Evolutionary conservation across 2,329 filamentous ascomycete species (phyloP).

Genomic region (Dactylonectria macrodidyma): DNA sequence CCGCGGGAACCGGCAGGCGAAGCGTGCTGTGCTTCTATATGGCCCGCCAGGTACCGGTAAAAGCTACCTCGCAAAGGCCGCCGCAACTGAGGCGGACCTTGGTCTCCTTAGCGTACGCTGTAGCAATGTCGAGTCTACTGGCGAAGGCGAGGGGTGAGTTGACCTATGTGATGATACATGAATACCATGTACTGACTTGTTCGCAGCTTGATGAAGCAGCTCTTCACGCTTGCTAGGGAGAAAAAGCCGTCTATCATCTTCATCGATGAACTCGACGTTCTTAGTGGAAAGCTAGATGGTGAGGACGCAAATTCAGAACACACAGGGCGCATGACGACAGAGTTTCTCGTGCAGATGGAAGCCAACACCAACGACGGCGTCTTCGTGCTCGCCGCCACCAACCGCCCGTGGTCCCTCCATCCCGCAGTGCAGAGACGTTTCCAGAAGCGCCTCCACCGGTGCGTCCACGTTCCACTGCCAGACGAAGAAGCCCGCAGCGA

Average conservation of each 20-base stretch:
- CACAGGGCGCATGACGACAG: conserved; percentile 24
- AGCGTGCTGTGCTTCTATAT: conserved; percentile 24
- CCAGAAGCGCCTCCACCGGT: conserved; percentile 30
- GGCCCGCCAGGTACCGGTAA: conserved; percentile 32
- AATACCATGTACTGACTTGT: background rate
- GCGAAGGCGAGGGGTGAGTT: conserved; percentile 28
- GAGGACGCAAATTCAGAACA: conserved; percentile 10
- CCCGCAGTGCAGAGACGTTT: conserved; percentile 28
- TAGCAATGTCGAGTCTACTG: conserved; percentile 26
- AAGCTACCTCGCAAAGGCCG: conserved; percentile 30
- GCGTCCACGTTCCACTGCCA: conserved; percentile 29
- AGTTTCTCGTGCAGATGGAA: conserved; percentile 33
- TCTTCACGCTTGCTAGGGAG: conserved; percentile 29
- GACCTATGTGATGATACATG: background rate
- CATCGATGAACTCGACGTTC: conserved; percentile 33
- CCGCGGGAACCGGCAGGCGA: conserved; percentile 24
- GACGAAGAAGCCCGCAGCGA: conserved; percentile 19
- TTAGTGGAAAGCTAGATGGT: conserved; percentile 24
- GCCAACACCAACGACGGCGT: conserved; percentile 27
- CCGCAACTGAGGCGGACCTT: conserved; percentile 25
- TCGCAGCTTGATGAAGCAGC: conserved; percentile 23
- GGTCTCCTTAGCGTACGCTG: conserved; percentile 27
- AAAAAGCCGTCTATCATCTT: conserved; percentile 35
- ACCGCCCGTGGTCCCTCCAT: conserved; percentile 28
- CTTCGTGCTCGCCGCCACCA: conserved; percentile 30